Evolutionary conservation across 1,284 basidiomycete genomes (phyloP).

Genomic region (Porogramme epimiltina): DNA sequence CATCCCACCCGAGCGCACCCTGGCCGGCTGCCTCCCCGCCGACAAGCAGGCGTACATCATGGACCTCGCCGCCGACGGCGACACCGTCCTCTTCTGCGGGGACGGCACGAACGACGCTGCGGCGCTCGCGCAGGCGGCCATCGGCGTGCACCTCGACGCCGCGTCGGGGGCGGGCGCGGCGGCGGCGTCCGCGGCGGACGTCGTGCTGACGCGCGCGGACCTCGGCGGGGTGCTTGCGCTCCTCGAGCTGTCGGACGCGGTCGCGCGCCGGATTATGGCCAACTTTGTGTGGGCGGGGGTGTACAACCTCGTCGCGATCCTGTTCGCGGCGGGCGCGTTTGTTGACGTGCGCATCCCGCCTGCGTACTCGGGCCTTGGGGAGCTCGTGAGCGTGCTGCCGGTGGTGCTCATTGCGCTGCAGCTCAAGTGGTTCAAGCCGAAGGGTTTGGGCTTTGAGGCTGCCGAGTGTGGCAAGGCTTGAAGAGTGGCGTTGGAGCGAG

Average conservation of each 20-base stretch:
- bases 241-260: constrained; percentile 45
- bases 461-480: too few relatives aligned
- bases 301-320: constrained; percentile 46
- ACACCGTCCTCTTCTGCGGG: constrained; percentile 32
- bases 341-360: constrained; percentile 40
- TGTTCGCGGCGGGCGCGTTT: constrained; percentile 54
- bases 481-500: too few relatives aligned
- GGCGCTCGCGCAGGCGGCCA: constrained; percentile 53
- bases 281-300: constrained; percentile 51
- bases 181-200: constrained; percentile 47
- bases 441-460: too few relatives aligned
- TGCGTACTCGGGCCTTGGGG: constrained; percentile 45
- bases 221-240: constrained; percentile 42
- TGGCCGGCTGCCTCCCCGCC: constrained; percentile 49
- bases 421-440: constrained; percentile 33
- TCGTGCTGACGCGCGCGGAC: constrained; percentile 44
- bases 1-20: constrained; percentile 42
- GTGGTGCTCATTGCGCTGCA: constrained; percentile 40
- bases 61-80: constrained; percentile 29
- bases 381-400: constrained; percentile 44
- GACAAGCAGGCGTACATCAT: constrained; percentile 52
- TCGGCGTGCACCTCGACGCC: constrained; percentile 47
- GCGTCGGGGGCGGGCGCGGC: constrained; percentile 41
- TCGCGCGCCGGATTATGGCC: constrained; percentile 39
- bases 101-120: constrained; percentile 58